Evolutionary conservation across 108 stramenopile species (phyloP).

Genomic region (Poteriospumella lacustris): DNA sequence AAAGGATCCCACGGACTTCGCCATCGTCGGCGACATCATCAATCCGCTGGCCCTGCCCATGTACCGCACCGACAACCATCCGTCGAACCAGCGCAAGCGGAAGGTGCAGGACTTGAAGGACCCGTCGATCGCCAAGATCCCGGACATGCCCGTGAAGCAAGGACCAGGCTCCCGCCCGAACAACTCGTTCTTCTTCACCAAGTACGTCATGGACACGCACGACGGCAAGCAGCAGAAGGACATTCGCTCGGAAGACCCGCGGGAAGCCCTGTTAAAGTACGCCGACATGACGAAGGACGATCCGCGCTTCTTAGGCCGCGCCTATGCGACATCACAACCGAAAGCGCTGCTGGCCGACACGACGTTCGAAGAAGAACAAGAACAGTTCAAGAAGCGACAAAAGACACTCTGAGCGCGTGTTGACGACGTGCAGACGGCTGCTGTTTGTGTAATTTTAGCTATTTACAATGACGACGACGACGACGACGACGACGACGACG

Average conservation of each 20-base stretch:
- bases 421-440: too few relatives aligned
- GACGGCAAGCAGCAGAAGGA: conserved; percentile 47
- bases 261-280: conserved; percentile 32
- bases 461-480: too few relatives aligned
- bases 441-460: too few relatives aligned
- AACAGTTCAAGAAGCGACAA: conserved; percentile 18
- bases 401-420: not conserved
- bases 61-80: conserved; percentile 44
- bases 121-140: conserved; percentile 46
- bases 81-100: conserved; percentile 37
- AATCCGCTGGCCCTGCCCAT: conserved; percentile 54
- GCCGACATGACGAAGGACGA: conserved; percentile 14
- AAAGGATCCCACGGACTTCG: conserved; percentile 20
- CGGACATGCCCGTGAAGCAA: conserved; percentile 47
- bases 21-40: conserved; percentile 45
- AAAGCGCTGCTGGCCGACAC: not conserved
- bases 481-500: too few relatives aligned
- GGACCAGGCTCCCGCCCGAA: conserved; percentile 48
- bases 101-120: conserved; percentile 41
- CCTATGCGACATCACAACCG: conserved; percentile 14
- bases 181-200: conserved; percentile 48
- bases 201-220: conserved; percentile 56
- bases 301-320: conserved; percentile 19
- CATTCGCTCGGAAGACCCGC: conserved; percentile 22
- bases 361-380: conserved; percentile 31